A percentile compares a stretch with the other conserved stretches of the same genome.
These are phyloP conservation scores for Penicillium freii DNA, from an alignment of 2,329 filamentous ascomycete species.

Conservation along the genomic window DNA sequence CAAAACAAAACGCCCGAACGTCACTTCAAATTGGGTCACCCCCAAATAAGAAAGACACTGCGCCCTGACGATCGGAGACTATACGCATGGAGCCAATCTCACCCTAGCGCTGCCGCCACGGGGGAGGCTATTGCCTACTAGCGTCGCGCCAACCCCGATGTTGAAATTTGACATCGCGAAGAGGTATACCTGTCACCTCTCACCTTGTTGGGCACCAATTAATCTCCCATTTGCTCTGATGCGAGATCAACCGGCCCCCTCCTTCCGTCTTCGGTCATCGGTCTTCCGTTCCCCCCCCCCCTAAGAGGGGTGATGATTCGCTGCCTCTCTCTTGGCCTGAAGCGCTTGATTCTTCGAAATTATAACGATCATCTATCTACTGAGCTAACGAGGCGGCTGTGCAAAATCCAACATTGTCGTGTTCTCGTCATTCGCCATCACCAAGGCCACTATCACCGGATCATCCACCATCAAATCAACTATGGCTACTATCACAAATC, in stretches of 20 bases:
- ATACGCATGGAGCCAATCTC: not conserved
- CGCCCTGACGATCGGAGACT: constrained; percentile 6
- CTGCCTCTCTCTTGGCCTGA: not conserved
- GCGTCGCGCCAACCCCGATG: constrained; percentile 19
- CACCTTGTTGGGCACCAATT: not conserved
- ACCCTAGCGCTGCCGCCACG: constrained; percentile 12
- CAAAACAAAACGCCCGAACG: not conserved
- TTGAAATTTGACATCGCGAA: constrained; percentile 12
- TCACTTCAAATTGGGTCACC: not conserved
- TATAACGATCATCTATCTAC: not conserved
- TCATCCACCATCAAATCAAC: too few species aligned
- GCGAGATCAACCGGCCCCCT: not conserved
- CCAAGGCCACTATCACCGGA: not conserved
- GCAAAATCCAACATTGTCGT: not conserved
- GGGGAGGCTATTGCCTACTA: constrained; percentile 26
- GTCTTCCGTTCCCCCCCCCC: not conserved
- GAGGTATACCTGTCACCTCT: not conserved
- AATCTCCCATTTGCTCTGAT: not conserved
- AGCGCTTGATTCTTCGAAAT: not conserved
- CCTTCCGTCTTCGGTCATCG: not conserved
- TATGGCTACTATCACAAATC: not conserved
- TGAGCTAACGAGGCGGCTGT: not conserved
- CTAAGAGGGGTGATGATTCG: not conserved
- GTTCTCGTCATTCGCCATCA: not conserved
- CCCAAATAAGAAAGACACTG: constrained; percentile 1